phyloP scores from a whole-genome alignment of 169 alveolate species.

The Plasmodium vivax region DNA sequence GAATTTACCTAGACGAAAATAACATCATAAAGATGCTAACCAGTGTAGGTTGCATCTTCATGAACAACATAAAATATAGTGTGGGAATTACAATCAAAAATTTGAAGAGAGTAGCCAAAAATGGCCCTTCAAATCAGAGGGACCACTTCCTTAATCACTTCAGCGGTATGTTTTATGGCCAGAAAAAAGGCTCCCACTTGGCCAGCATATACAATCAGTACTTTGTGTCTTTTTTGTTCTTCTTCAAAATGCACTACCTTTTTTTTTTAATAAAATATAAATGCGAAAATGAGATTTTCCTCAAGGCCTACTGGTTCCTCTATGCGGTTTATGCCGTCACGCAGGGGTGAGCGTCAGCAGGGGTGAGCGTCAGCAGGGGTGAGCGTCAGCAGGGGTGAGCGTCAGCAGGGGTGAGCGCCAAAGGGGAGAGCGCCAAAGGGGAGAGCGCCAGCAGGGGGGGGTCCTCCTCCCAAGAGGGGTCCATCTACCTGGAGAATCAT shows the following conservation, averaged over 20 bases:
- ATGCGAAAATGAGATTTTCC: slow-evolving; percentile 24
- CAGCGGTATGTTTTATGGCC: slow-evolving; percentile 15
- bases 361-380: too few species aligned
- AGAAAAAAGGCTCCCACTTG: slow-evolving; percentile 12
- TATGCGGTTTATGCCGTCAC: slow-evolving; percentile 40
- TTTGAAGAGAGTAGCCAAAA: not conserved
- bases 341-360: not conserved
- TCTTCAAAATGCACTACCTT: slow-evolving; percentile 56
- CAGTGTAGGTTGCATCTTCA: slow-evolving; percentile 50
- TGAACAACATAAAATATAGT: slow-evolving; percentile 49
- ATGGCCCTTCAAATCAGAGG: slow-evolving; percentile 20
- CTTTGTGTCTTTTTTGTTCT: slow-evolving; percentile 41
- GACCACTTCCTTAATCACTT: slow-evolving; percentile 59
- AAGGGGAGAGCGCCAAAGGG: not conserved
- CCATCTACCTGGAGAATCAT: not conserved
- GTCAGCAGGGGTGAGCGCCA: too few species aligned
- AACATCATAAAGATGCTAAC: slow-evolving; percentile 2
- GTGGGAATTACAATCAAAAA: not conserved
- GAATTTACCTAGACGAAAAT: slow-evolving; percentile 19
- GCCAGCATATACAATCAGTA: slow-evolving; percentile 38
- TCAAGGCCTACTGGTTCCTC: slow-evolving; percentile 42
- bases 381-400: too few species aligned
- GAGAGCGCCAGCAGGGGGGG: not conserved
- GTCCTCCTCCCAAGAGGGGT: not conserved
- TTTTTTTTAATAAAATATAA: slow-evolving; percentile 47